Evolutionary conservation across 2,329 filamentous ascomycete species (phyloP), one percentile per base, ranked within the genome.

Genomic region (Helotiales sp.): DNA sequence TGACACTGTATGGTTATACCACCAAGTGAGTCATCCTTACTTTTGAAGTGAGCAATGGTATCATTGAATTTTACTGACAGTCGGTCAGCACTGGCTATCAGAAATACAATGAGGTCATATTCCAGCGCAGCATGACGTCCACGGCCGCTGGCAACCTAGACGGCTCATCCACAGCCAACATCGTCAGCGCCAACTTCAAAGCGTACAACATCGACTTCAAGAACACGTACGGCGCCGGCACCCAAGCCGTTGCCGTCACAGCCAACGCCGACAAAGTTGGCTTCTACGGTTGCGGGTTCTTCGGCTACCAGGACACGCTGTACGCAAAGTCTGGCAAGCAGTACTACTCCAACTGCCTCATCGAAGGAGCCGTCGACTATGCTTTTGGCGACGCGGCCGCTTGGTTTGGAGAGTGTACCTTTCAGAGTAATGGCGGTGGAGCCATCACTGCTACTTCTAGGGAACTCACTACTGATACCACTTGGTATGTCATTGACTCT

Each of bases 161-260:
- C 17, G 68, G 71, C 33, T 72, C 72, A 31, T 83, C 81, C 66
- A 63, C 70, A 5, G 69, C 69, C 40, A 83, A 84, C 68, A 25
- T 76, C 17, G 81, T 82, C 25, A 81, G 75, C 59, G 65, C 52
- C n/a, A 55, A 58, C 27, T 71, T 82, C 57, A 80, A 78, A 60
- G 73, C 83, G 22, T 84, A 84, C 73, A 84, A 84, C 66, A 75
- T 85, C 72, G 82, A 84, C 66, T 69, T 82, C 1, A 74, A 72
- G 30, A 82, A 82, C 42, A 70, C 75, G 10, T 69, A 74, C 52
- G 80, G 79, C 6, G 49, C 71, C 22, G 77, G 77, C 17, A 73
- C 72, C 5, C 79, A 61, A 59, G 79, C 76, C 12, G 71, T 83
- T 29, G 81, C 81, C 2, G 56, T 84, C n/a, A 79, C 75, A 34